Base-by-base conservation (phyloP, 2,329 filamentous ascomycete genomes). In the Tympanopsis confertula region DNA sequence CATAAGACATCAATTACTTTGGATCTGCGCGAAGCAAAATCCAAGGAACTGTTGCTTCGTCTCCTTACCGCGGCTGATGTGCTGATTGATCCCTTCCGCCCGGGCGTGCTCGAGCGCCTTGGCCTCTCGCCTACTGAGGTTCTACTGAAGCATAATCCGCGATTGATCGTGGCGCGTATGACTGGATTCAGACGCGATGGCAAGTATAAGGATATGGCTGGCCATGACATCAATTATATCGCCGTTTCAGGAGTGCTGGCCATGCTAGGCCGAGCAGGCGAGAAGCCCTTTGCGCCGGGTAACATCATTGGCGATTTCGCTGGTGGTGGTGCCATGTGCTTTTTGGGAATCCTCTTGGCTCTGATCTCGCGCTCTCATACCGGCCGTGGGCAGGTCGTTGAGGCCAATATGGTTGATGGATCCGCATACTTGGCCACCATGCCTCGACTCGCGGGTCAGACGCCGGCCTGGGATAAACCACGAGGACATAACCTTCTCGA, bases 371-470 rank as follows among this genome's bases (percentile, higher is more conserved):
- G 86, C 22, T 63, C 68, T 36, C 62, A 58, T 32, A 78, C 67
- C 0, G 86, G 86, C 0, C 63, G 61, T 2, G 89, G 89, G 0
- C 89, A 95, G 60, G 80, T 95, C 12, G 87, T 96, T 5, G 86
- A 95, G 61, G 86, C 85, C 13, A 95, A 94, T 57, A 96, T 96
- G 89, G 89, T 95, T 12, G 89, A 96, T 61, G 89, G 89, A 5
- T 75, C 73, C 17, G 74, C 78, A 24, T 89, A 89, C 56, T 62
- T 96, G 19, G 79, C 81, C 2, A 82, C 78, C 0, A 89, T 89
- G 61, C 80, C 84, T 37, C 69, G 89, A 22, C 63, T 93, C 42
- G 66, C 68, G 19, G 65, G 69, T 43, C 78, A 80, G 52, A 78
- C 66, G 5, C 68, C 72, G 1, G 53, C 78, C 28, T 88, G 86